phyloP scores from a whole-genome alignment of 805 yeast genomes.

The Lachancea mirantina region DNA sequence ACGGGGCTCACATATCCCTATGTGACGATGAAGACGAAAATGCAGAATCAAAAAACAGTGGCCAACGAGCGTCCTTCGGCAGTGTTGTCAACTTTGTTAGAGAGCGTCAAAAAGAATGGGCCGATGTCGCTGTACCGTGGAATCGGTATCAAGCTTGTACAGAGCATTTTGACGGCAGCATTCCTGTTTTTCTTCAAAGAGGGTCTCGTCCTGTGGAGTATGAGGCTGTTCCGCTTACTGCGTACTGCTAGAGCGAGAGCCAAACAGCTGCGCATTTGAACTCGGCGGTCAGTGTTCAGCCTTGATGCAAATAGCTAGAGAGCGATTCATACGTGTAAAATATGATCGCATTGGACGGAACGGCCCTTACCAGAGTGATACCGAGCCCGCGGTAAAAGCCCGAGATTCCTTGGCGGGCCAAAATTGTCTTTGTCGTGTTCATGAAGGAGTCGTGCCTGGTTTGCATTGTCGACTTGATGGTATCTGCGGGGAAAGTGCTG shows the following conservation, averaged over 20 bases:
- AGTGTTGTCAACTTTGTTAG: conserved; percentile 45
- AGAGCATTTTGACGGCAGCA: conserved; percentile 83
- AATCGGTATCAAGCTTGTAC: conserved; percentile 67
- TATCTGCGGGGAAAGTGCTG: conserved; percentile 82
- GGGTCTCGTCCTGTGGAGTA: conserved; percentile 58
- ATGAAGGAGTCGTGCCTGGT: conserved; percentile 35
- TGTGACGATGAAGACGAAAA: conserved; percentile 80
- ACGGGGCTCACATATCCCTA: conserved; percentile 87
- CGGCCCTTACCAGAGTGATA: conserved; percentile 70
- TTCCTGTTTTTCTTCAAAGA: conserved; percentile 87
- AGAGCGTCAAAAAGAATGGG: conserved; percentile 66
- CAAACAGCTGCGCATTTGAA: background rate
- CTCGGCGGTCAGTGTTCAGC: background rate
- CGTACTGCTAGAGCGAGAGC: conserved; percentile 9
- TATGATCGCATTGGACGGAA: conserved; percentile 85
- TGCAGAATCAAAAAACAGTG: conserved; percentile 42
- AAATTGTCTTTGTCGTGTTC: conserved; percentile 33
- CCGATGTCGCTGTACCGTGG: conserved; percentile 75
- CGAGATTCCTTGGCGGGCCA: conserved; percentile 53
- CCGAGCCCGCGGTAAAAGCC: conserved; percentile 83
- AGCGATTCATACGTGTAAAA: conserved; percentile 68
- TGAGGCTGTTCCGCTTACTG: conserved; percentile 41
- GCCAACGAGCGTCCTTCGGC: conserved; percentile 16
- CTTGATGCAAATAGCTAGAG: background rate
- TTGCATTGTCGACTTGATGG: conserved; percentile 82